These are phyloP conservation scores for Tephrocybe sp. DNA, from an alignment of 768 basidiomycete genomes.

Conservation along the genomic window DNA sequence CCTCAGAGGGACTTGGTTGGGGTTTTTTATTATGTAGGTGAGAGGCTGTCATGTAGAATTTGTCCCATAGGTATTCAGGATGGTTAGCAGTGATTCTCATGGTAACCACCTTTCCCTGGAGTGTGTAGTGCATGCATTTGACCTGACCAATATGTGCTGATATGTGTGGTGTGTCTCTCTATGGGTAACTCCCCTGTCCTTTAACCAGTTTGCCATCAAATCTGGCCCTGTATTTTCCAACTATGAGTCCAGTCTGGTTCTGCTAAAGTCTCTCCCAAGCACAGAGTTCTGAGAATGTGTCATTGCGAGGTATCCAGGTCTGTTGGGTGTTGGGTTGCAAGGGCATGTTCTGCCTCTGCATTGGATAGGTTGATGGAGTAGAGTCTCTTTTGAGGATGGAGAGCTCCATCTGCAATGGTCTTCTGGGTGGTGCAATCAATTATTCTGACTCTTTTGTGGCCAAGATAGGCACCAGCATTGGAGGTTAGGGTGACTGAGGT, in stretches of 20 bases:
- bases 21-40: neutral
- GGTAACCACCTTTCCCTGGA: constrained; percentile 24
- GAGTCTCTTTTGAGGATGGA: constrained; percentile 11
- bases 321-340: too few relatives aligned
- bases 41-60: neutral
- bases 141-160: constrained; percentile 34
- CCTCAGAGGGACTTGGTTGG: neutral
- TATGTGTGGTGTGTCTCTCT: constrained; percentile 26
- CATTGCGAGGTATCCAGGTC: too few relatives aligned
- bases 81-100: constrained; percentile 23
- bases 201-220: constrained; percentile 25
- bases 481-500: constrained; percentile 13
- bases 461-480: constrained; percentile 17
- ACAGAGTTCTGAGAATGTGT: constrained; percentile 21
- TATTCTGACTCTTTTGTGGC: neutral
- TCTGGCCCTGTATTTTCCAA: constrained; percentile 1
- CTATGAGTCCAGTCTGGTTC: constrained; percentile 13
- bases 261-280: constrained; percentile 25
- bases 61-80: constrained; percentile 24
- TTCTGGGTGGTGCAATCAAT: constrained; percentile 1
- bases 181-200: constrained; percentile 14
- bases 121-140: constrained; percentile 30
- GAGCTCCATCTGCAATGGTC: constrained; percentile 14
- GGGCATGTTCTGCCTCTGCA: too few relatives aligned
- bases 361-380: constrained; percentile 21